Conservation (phyloP, 2,329 filamentous ascomycete genomes). For the Penicillium sp. region DNA sequence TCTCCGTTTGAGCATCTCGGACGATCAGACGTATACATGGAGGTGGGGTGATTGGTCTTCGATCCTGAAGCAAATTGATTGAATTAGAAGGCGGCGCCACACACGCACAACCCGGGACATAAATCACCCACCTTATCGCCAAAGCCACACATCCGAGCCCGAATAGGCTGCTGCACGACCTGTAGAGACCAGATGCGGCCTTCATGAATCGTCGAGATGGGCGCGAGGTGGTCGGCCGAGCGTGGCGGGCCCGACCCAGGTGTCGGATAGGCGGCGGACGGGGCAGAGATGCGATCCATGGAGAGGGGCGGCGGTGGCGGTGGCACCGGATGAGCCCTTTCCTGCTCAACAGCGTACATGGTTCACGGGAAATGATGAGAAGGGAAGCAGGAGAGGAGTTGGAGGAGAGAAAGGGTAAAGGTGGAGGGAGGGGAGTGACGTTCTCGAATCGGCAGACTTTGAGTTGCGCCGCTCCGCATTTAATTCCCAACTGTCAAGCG, state of each 20-base stretch:
- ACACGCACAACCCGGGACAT: not conserved
- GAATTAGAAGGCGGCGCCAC: not conserved
- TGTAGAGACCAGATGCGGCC: conserved; percentile 55
- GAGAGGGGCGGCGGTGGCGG: conserved; percentile 35
- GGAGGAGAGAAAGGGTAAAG: not conserved
- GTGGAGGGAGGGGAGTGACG: not conserved
- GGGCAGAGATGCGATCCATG: conserved; percentile 38
- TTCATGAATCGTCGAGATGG: conserved; percentile 39
- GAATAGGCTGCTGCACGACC: conserved; percentile 83
- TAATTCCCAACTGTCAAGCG: not conserved
- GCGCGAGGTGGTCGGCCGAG: conserved; percentile 33
- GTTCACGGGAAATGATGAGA: conserved; percentile 15
- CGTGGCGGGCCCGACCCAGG: conserved; percentile 31
- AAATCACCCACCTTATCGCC: conserved; percentile 75
- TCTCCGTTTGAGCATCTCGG: conserved; percentile 64
- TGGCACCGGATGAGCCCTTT: conserved; percentile 33
- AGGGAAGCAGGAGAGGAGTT: conserved; percentile 15
- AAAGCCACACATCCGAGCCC: conserved; percentile 97
- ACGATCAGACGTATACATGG: conserved; percentile 84
- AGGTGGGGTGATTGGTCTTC: conserved; percentile 89
- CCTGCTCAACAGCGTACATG: conserved; percentile 38
- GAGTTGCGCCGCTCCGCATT: not conserved
- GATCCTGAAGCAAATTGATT: conserved; percentile 57
- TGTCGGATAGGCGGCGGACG: conserved; percentile 34
- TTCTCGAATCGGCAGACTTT: conserved; percentile 1